These are phyloP conservation scores for Darksidea phi DNA, from an alignment of 495 filamentous ascomycete species.

Conservation along the genomic window DNA sequence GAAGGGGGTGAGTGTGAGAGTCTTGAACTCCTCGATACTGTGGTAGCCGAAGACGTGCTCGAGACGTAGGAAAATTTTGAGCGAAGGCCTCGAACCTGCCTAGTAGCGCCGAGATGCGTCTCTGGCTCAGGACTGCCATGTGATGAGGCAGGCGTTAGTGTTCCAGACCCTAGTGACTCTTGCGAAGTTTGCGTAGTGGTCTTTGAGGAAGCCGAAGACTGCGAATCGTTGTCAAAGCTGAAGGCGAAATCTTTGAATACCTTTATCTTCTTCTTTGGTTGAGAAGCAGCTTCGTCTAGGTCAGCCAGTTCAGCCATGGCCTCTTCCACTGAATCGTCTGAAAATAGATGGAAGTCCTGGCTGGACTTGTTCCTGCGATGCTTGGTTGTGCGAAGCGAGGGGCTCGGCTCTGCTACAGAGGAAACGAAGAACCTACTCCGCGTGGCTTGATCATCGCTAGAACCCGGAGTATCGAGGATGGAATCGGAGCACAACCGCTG, in stretches of 20 bases:
- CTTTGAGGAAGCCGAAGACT: neutral
- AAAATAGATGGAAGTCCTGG: conserved; percentile 56
- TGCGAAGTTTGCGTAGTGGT: too few relatives aligned
- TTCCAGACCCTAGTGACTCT: conserved; percentile 24
- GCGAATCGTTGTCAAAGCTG: conserved; percentile 7
- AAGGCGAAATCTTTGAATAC: conserved; percentile 29
- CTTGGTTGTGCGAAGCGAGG: conserved; percentile 51
- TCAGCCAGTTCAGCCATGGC: conserved; percentile 56
- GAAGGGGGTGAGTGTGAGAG: neutral
- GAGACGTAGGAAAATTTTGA: conserved; percentile 25
- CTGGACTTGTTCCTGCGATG: conserved; percentile 51
- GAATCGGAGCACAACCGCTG: conserved; percentile 62
- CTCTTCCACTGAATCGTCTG: conserved; percentile 66
- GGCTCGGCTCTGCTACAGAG: conserved; percentile 47
- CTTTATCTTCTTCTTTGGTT: conserved; percentile 40
- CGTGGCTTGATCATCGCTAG: conserved; percentile 41
- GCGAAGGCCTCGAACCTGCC: conserved; percentile 25
- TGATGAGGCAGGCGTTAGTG: conserved; percentile 26
- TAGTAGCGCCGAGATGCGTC: neutral
- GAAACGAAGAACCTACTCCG: conserved; percentile 61
- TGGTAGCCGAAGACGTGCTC: neutral
- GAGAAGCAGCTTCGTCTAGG: conserved; percentile 36
- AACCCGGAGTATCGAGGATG: conserved; percentile 35
- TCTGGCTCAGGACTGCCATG: conserved; percentile 19
- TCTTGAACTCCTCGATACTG: neutral